Evolutionary conservation across 495 filamentous ascomycete genomes (phyloP).

Genomic region (Penicillium ochrochloron): DNA sequence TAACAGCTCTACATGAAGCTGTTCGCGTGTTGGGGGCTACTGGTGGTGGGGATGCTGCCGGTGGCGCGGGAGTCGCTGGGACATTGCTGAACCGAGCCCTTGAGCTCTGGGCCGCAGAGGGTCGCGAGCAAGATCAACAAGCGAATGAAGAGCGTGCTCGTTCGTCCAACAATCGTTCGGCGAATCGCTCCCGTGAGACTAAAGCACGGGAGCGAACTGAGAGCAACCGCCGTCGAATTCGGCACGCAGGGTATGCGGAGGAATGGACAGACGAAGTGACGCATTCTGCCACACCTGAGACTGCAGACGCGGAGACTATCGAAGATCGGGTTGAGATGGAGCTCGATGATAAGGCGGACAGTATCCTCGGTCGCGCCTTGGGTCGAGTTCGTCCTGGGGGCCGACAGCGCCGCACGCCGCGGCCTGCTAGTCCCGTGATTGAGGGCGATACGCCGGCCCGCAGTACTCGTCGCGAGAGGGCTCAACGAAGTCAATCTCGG

Average conservation of each 20-base stretch:
- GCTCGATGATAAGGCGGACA: conserved; percentile 48
- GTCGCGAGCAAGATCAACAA: conserved; percentile 33
- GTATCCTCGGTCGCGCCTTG: conserved; percentile 42
- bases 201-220: conserved; percentile 35
- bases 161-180: conserved; percentile 24
- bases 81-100: conserved; percentile 75
- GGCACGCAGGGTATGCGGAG: conserved; percentile 31
- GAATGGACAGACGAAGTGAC: conserved; percentile 48
- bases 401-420: conserved; percentile 28
- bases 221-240: conserved; percentile 31
- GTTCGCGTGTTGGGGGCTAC: conserved; percentile 56
- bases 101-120: conserved; percentile 64
- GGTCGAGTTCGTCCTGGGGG: conserved; percentile 38
- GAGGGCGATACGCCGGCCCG: conserved; percentile 33
- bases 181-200: conserved; percentile 31
- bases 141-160: conserved; percentile 27
- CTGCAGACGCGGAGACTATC: conserved; percentile 20
- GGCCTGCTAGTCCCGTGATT: conserved; percentile 27
- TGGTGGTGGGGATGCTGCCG: conserved; percentile 62
- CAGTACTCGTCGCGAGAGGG: conserved; percentile 25
- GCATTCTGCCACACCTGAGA: conserved; percentile 27
- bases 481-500: conserved; percentile 32
- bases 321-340: conserved; percentile 51
- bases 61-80: conserved; percentile 70
- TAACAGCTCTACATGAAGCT: conserved; percentile 71